Base-by-base conservation (phyloP, 2,329 filamentous ascomycete species). In the Talaromyces piceae region DNA sequence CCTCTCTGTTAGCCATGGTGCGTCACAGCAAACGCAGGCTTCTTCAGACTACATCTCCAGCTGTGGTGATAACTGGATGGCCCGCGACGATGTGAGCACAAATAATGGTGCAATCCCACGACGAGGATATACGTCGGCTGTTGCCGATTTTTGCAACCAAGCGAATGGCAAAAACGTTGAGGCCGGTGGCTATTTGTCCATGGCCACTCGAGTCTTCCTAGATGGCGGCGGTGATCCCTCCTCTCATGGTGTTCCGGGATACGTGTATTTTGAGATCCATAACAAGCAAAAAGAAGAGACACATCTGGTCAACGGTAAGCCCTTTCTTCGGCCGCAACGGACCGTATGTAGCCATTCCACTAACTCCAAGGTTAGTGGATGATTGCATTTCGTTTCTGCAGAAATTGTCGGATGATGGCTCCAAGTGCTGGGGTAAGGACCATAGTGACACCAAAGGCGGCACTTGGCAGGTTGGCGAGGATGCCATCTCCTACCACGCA, bases 31-130 rank as follows among this genome's bases (percentile, higher is more conserved):
- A 37, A 49, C 41, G 23, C 47, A 37, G 25, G n/a, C n/a, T n/a
- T 49, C 33, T 26, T 49, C 47, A 26, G 12, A 49, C 33, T 49
- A 49, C 26, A 43, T 49, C 31, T 49, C 47, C 4, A 49, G 47
- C 31, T 49, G 47, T 20, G 47, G 47, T 20, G 18, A 23, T 43
- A 28, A 39, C n/a, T 49, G 47, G 47, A 49, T 49, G 37, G 46
- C 50, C 22, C 39, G 46, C 20, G 50, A 52, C 27, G 23, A 51
- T 39, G 49, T 52, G 6, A 52, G 39, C 20, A 23, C 43, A 9
- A 50, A 47, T 16, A 43, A 43, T 26, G 39, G 39, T 12, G 39
- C 23, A 22, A 43, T 43, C 39, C 39, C 39, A 25, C 39, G 39
- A 5, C 39, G 39, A 25, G 39, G 39, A 9, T 43, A 43, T 11